A percentile compares a stretch with the other conserved stretches of the same genome.
Conservation (phyloP, 768 basidiomycete species). For the Pisolithus tinctorius region DNA sequence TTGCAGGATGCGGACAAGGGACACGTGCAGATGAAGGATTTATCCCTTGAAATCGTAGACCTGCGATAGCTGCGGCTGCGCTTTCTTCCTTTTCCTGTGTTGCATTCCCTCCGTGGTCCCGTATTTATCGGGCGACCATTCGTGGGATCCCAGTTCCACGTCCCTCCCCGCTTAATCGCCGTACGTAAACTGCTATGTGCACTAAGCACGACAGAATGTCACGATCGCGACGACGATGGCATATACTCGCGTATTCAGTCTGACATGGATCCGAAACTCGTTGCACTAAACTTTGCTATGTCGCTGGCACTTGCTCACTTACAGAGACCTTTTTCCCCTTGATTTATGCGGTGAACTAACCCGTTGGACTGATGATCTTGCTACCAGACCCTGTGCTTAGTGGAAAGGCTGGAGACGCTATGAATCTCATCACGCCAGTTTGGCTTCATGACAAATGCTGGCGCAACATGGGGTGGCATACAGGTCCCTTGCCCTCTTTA, state of each 20-base stretch:
- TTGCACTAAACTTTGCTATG: too few species aligned
- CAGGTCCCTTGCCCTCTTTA: too few species aligned
- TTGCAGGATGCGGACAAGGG: conserved; percentile 76
- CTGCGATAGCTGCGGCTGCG: conserved; percentile 37
- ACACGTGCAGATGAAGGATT: conserved; percentile 73
- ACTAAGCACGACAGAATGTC: conserved; percentile 1
- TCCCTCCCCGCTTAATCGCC: not conserved
- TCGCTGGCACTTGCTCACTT: too few species aligned
- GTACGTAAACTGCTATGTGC: not conserved
- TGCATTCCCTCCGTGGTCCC: not conserved
- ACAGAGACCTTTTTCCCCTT: too few species aligned
- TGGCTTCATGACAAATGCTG: not conserved
- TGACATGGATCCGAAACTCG: not conserved
- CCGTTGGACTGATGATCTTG: not conserved
- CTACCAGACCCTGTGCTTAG: not conserved
- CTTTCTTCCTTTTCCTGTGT: not conserved
- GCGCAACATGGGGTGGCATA: not conserved
- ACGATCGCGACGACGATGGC: conserved; percentile 4
- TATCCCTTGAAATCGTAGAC: conserved; percentile 79
- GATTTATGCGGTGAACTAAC: not conserved
- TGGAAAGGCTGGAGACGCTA: not conserved
- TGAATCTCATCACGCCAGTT: not conserved
- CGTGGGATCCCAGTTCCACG: too few species aligned
- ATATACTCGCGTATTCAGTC: conserved; percentile 2
- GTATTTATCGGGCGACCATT: too few species aligned